These are phyloP conservation scores for Lepidium campestre DNA, from an alignment of 441 rosid species.

Conservation along the genomic window DNA sequence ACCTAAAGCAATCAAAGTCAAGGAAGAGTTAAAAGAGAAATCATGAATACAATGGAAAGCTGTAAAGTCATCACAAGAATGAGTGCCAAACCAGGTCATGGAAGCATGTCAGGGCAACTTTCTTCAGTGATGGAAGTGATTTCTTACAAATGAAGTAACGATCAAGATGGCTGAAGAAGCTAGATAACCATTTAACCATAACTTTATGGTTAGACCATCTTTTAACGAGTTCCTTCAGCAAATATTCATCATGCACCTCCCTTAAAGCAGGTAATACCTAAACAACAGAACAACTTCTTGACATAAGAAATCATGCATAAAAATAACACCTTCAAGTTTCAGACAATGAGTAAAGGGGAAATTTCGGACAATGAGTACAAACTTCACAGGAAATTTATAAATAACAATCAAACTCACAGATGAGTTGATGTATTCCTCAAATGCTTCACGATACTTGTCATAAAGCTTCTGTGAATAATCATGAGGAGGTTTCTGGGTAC, in stretches of 20 bases:
- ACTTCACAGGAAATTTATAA: background rate
- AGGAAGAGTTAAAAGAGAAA: background rate
- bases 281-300: background rate
- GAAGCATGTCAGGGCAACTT: slow-evolving; percentile 87
- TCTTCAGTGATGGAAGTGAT: slow-evolving; percentile 68
- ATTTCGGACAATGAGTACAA: background rate
- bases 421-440: slow-evolving; percentile 65
- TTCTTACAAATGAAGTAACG: slow-evolving; percentile 77
- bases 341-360: background rate
- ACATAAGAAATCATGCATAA: background rate
- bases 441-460: slow-evolving; percentile 68
- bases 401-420: slow-evolving; percentile 39
- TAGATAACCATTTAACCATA: slow-evolving; percentile 87
- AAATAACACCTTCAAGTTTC: background rate
- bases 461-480: slow-evolving; percentile 89
- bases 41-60: background rate
- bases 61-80: background rate
- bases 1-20: slow-evolving; percentile 45
- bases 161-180: slow-evolving; percentile 80
- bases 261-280: slow-evolving; percentile 69
- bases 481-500: slow-evolving; percentile 83
- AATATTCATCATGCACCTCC: slow-evolving; percentile 85
- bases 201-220: slow-evolving; percentile 92
- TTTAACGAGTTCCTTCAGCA: slow-evolving; percentile 80
- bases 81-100: slow-evolving; percentile 49